Evolutionary conservation across 2,329 filamentous ascomycete genomes (phyloP), one percentile per base, ranked within the genome.

Genomic region (Stagonosporopsis chrysanthemi): DNA sequence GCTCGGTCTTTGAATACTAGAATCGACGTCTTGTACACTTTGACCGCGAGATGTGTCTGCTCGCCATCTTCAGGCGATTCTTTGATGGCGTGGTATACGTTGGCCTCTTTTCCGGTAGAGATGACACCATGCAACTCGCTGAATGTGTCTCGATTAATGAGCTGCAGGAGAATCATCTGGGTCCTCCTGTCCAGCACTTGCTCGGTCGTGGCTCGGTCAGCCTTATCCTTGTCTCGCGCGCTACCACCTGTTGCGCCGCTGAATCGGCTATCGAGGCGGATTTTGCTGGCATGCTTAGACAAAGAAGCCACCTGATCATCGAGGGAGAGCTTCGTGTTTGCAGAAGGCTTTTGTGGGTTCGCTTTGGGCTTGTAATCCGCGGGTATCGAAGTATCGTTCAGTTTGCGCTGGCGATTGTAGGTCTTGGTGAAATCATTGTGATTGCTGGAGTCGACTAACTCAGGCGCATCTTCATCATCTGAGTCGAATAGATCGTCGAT

Each of bases 1-100:
- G 97, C 93, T 56, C 95, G 86, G 78, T 99, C 95, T 80, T 98
- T 98, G 86, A 99, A 99, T 23, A 96, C 92, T 29, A 99, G 81
- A 63, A 99, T 99, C 52, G 91, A 90, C 7, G 95, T 99, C 84
- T 99, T 99, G 86, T 99, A 99, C 47, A 99, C 91, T 80, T 99
- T 99, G 82, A 98, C 92, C 12, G 95, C 95, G 45, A 92, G 87
- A 70, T 97, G 91, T 0, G 88, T 78, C 0, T 85, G 79, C 19
- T 62, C 57, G 7, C 66, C 79, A 12, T 64, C 63, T 9, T 84
- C 83, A 2, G 83, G 81, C 1, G 82, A 79, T 46, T 86, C 81
- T 3, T 87, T 84, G 11, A 96, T 84, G 17, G 94, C 92, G 62
- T 96, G 92, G 79, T 99, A 99, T 24, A 99, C 95, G 75, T 99